Evolutionary conservation across 2,329 filamentous ascomycete species (phyloP), one percentile per base, ranked within the genome.

Genomic region (Xylaria sp.): DNA sequence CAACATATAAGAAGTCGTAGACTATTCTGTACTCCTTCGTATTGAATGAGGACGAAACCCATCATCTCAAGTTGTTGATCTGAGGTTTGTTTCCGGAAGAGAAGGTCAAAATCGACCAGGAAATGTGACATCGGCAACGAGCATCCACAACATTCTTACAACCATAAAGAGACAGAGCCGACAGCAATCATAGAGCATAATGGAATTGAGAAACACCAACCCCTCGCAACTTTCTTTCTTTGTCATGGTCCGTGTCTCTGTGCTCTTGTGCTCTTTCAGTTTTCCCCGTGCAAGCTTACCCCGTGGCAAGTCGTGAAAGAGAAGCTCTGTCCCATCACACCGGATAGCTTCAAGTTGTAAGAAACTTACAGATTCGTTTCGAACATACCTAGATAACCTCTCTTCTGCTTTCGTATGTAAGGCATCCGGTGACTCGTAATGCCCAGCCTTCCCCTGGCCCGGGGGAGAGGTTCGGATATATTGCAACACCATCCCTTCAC

Each of bases 401-500:
- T 16, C 34, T 46, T 46, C 5, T 46, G 42, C 47, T 49, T 11
- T 9, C 18, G n/a, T 9, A 18, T 42, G 34, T 16, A n/a, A 53
- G n/a, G 53, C 23, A 49, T 48, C 30, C 49, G 18, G 19, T 10
- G 1, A 54, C 13, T 2, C 16, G n/a, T 42, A 35, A n/a, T 30
- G 52, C 5, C 11, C 49, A 13, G 9, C 11, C 10, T 16, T 47
- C 53, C 11, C 42, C 16, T 3, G 11, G 46, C 16, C 34, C 46
- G 56, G 58, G 59, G 59, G 60, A 65, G 65, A 65, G 55, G 49
- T 48, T 52, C 34, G 57, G 49, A 50, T 60, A 54, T 63, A 52
- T 42, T 7, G 37, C 16, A 44, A 19, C 4, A 55, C 23, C 39
- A 9, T 46, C 8, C 58, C 18, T 50, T n/a, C 7, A 30, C 18